Base-by-base conservation (phyloP, 1,284 basidiomycete genomes). In the Ustilago shanxiensis region DNA sequence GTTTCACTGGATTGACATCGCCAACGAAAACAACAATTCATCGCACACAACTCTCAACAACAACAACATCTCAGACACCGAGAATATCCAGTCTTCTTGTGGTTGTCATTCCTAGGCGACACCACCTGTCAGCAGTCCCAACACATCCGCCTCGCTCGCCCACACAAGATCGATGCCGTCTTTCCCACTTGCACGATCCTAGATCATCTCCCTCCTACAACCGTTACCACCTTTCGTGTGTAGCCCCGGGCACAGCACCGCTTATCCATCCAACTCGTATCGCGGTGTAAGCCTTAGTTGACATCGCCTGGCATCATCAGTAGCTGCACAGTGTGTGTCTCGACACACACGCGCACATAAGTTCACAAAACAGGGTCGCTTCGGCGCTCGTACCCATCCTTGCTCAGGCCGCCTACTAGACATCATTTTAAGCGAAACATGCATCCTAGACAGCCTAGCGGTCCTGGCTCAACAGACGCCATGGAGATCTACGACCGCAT, bases 401-500 rank as follows among this genome's bases (percentile, higher is more conserved):
- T 33, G 29, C 16, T 44, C 13, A 8, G 35, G 8, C 44, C 37
- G 18, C 26, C 39, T 10, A 35, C 54, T 26, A 44, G 22, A 22
- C 35, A n/a, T 16, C 41, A 9, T 22, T n/a, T 55, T 11, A 14
- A 20, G 50, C 71, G 31, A n/a, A n/a, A 39, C 24, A 77, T 77
- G 70, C 76, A 67, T 54, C 64, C 76, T 5, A 58, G 68, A 50
- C 72, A 75, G 33, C 57, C 69, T 13, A 75, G 77, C 64, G 77
- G 70, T 29, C 79, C 79, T 26, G 79, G 77, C 53, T 79, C 77
- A 28, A 66, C 68, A 20, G 79, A 81, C 24, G 79, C 79, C 33
- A 79, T 81, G 79, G 79, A 81, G 28, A 54, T 70, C 54, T 79
- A 72, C 49, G 77, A 80, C 28, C 72, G 72, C 26, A 73, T 79